phyloP scores from a whole-genome alignment of 805 yeast genomes.

The Candida jianshihensis region DNA sequence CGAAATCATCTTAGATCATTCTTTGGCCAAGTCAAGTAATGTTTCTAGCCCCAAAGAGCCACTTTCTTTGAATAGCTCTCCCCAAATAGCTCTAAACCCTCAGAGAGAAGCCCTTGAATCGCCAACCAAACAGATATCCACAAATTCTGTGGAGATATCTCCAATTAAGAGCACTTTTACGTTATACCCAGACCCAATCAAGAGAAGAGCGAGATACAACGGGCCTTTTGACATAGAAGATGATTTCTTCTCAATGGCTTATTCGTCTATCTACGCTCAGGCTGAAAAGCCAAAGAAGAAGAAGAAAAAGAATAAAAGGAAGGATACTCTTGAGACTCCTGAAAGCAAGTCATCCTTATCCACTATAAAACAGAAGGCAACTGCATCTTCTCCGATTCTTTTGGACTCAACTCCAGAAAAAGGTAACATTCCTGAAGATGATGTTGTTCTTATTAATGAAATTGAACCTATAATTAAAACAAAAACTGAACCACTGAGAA shows the following conservation, averaged over 20 bases:
- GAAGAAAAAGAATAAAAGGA: constrained; percentile 15
- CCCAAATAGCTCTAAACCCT: no score
- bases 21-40: constrained; percentile 20
- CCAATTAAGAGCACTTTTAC: no score
- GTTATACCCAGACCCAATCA: not conserved
- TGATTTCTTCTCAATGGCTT: constrained; percentile 21
- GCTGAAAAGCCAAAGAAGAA: constrained; percentile 3
- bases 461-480: not conserved
- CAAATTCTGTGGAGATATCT: no score
- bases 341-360: not conserved
- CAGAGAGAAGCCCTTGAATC: not conserved
- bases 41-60: constrained; percentile 16
- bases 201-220: not conserved
- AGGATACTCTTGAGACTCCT: constrained; percentile 1
- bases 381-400: not conserved
- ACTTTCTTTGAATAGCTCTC: not conserved
- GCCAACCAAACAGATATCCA: not conserved
- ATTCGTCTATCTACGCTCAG: constrained; percentile 2
- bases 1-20: constrained; percentile 19
- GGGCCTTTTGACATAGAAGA: no score
- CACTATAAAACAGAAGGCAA: no score
- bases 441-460: not conserved
- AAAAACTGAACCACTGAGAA: not conserved
- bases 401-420: not conserved
- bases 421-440: not conserved